These are phyloP conservation scores for Taiozyma sp. DNA, from an alignment of 1,139 yeast species.

Conservation along the genomic window DNA sequence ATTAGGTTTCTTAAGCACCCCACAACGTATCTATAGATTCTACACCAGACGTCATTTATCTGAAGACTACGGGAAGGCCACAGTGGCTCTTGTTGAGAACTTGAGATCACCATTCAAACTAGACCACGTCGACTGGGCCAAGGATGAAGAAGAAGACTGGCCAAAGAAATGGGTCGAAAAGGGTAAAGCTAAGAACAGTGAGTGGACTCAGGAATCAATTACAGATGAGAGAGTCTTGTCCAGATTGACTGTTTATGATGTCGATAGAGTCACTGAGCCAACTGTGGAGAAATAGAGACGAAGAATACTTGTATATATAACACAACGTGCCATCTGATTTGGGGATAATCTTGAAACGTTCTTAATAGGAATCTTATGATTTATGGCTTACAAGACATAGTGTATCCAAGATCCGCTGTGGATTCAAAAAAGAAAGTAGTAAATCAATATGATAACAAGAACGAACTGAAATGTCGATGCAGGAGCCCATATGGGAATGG, in stretches of 20 bases:
- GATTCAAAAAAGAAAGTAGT: not conserved
- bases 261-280: slow-evolving; percentile 4
- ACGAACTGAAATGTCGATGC: not conserved
- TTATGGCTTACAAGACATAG: not conserved
- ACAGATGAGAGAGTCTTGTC: slow-evolving; percentile 65
- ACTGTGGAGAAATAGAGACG: not conserved
- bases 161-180: slow-evolving; percentile 78
- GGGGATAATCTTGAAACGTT: not conserved
- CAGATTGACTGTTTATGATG: slow-evolving; percentile 50
- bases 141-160: slow-evolving; percentile 86
- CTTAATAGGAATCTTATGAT: not conserved
- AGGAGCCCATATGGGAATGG: not conserved
- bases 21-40: slow-evolving; percentile 71
- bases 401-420: not conserved
- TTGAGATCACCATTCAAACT: slow-evolving; percentile 50
- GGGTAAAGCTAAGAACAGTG: slow-evolving; percentile 69
- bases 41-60: slow-evolving; percentile 71
- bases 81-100: slow-evolving; percentile 57
- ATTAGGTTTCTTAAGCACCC: slow-evolving; percentile 74
- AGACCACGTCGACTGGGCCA: slow-evolving; percentile 49
- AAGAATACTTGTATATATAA: not conserved
- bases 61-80: slow-evolving; percentile 59
- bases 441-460: not conserved
- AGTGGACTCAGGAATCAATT: slow-evolving; percentile 79
- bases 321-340: not conserved